Base-by-base conservation (phyloP, 169 alveolate genomes). In the Sarcocystis neurona region DNA sequence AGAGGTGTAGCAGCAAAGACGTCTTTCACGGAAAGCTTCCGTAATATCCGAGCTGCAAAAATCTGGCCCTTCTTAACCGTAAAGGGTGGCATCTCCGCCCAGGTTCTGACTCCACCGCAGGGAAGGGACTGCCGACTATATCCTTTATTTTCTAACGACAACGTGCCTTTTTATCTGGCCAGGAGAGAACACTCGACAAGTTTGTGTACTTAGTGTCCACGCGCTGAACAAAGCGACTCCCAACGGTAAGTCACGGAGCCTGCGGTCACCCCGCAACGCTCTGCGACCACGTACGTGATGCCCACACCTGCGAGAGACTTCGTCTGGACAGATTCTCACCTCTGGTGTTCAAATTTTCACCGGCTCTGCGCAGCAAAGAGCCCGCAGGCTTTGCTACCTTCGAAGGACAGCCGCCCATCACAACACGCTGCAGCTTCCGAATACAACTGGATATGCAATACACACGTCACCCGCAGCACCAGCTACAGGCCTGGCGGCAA, bases 331-430 rank as follows among this genome's bases (percentile, higher is more conserved):
- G 56, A 72, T 0, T 3, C 58, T 39, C 32, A 72, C 82, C 34
- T n/a, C 41, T 72, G 10, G 82, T 72, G 82, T 72, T 72, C 58
- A 72, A 5, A 32, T 37, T 37, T 20, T 72, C 82, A 2, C 82
- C 82, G 2, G 82, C 82, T 44, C 56, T 72, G 20, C 82, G 4
- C 34, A 72, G 82, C 23, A 72, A 8, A 15, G 37, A 48, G 20
- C 37, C 15, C 2, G 37, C 46, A 32, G 82, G 30, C 27, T 39
- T 30, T 0, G 82, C 27, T 18, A 18, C 53, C 34, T 72, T 72
- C 56, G 82, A 44, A 6, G 60, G 34, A 48, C 41, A 56, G 56
- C 58, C 50, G 27, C 82, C 82, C 82, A 72, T 72, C n/a, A n/a
- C n/a, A n/a, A n/a, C 60, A 30, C 32, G 82, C 39, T 20, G 56